Base-by-base conservation (phyloP, 768 basidiomycete genomes). In the Agaricus bisporus region DNA sequence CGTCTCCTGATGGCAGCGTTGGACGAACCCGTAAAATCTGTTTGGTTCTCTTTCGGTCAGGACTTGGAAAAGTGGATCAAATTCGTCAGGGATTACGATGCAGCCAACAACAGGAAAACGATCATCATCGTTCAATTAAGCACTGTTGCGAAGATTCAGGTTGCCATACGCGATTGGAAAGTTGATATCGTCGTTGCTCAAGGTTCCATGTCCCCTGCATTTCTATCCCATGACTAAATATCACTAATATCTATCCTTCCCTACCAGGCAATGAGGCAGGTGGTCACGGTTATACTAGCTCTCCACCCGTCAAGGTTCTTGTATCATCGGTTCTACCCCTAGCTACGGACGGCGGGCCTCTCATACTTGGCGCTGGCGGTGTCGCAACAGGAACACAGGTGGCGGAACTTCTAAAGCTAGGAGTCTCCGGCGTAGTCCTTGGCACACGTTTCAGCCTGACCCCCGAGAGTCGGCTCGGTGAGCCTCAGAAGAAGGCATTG, bases 371-470 rank as follows among this genome's bases (percentile, higher is more conserved):
- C 14, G 89, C 91, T 2, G 91, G 91, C 28, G 91, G 90, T 0
- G 59, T 93, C 50, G 73, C 76, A 3, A 80, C 73, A 25, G 87
- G 89, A 15, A 63, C 72, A 0, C 85, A 91, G 51, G 63, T 89
- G 44, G 85, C 86, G 32, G 72, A 83, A 4, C 63, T 84, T 41
- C 77, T 94, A 51, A 66, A 77, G 5, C 74, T 86, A 32, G 89
- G 89, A 12, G 86, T 82, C 2, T 70, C 81, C 20, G 91, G 85
- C 3, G 83, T 69, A 9, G 84, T 84, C 28, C 61, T 85, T 18
- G 91, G 91, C 49, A 92, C 91, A 0, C 84, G 88, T 6, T 88
- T 91, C 62, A 67, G 88, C 45, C 71, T 85, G 55, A 79, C 86
- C 1, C 74, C 77, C 3, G 88, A 91, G 68, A 77, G 83, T 57